Base-by-base conservation (phyloP, 805 yeast species). In the Tetrapisispora taiwanensis region DNA sequence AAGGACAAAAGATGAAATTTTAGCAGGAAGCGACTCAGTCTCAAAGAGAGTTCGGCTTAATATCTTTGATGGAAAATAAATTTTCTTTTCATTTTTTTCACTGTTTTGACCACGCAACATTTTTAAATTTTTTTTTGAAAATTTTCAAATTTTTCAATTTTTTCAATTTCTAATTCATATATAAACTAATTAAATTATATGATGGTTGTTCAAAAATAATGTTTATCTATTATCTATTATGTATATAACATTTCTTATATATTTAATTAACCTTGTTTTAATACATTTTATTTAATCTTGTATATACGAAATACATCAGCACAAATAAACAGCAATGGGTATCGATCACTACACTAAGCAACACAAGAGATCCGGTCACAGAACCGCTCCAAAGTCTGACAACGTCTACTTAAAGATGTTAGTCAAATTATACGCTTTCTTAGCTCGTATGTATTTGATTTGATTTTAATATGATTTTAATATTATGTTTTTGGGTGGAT, bases 331-430 rank as follows among this genome's bases (percentile, higher is more conserved):
- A 40, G 38, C 28, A 67, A 89, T 89, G 97, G 97, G 96, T 82
- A 86, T 82, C 76, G 97, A 92, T 79, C 95, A 86, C 79, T 78
- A 83, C 75, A 71, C 80, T 72, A 92, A 90, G 76, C 97, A 87
- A 77, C 99, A 92, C 83, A 79, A 78, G 70, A 86, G 88, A 76
- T 75, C 82, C 62, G 82, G 95, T 75, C 95, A 87, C 87, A 88
- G 99, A 78, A 76, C 83, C 71, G 97, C 97, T 75, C 99, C 98
- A 78, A 87, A 87, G 81, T 90, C 97, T 60, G 95, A 92, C 78
- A 92, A 92, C 72, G 96, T 89, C 76, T 92, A 92, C 96, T 79
- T 92, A 77, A 84, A 84, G 76, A 76, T 92, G 71, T 84, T 92
- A 75, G 97, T 90, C 73, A 90, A 90, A 84, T 79, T 92, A 66